These are phyloP conservation scores for Guillardia theta DNA, from an alignment of 78 protist species.

Conservation along the genomic window DNA sequence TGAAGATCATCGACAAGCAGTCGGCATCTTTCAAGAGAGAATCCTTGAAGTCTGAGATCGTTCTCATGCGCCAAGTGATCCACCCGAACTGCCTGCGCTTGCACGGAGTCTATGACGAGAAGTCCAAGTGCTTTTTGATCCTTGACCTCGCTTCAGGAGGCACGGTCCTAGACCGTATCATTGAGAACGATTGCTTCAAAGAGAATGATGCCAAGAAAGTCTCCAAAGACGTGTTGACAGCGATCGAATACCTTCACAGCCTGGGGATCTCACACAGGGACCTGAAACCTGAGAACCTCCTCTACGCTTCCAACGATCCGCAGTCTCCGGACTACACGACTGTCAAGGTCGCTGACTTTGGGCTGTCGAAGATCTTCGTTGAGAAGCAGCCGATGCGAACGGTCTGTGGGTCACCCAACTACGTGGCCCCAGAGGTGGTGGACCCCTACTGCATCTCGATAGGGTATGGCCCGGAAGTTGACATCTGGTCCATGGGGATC, in stretches of 20 bases:
- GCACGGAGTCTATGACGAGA: background rate
- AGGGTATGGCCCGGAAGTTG: too few species aligned
- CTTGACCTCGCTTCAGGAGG: background rate
- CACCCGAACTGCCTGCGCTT: conserved; percentile 27
- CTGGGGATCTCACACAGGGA: conserved; percentile 72
- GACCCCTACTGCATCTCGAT: too few species aligned
- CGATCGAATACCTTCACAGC: conserved; percentile 68
- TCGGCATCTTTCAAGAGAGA: background rate
- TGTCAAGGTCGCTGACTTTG: conserved; percentile 49
- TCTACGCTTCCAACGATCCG: background rate
- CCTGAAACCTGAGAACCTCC: conserved; percentile 70
- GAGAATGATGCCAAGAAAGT: conserved; percentile 15
- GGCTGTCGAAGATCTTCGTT: background rate
- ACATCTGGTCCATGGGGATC: background rate
- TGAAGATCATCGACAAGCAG: background rate
- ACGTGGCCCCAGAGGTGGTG: conserved; percentile 14
- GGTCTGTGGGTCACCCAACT: too few species aligned
- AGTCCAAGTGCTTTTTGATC: background rate
- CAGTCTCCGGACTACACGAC: background rate
- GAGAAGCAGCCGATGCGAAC: too few species aligned
- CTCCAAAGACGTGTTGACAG: background rate
- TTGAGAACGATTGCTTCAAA: background rate
- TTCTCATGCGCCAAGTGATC: background rate
- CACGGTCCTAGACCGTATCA: conserved; percentile 14
- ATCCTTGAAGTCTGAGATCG: background rate